Evolutionary conservation across 495 filamentous ascomycete genomes (phyloP), one percentile per base, ranked within the genome.

Genomic region (Hypomontagnella monticulosa): DNA sequence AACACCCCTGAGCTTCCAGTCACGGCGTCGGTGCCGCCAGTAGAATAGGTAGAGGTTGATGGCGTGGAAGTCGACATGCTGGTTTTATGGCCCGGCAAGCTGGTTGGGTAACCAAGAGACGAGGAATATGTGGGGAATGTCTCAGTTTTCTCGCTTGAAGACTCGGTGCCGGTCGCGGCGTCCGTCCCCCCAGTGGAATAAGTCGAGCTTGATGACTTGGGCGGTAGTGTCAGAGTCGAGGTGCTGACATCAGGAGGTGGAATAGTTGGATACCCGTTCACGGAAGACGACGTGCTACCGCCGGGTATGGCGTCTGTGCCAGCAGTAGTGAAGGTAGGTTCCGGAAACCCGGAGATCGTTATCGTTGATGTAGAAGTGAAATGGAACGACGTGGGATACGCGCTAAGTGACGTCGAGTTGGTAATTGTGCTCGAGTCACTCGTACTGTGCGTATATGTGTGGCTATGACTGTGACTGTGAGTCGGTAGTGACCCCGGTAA

Each of bases 11-110:
- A 50, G 10, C 67, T 54, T 4, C 32, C 58, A 4, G 71, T 66
- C 16, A 55, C 61, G 19, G 64, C 57, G n/a, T 56, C 64, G 2
- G 49, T 63, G 47, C 61, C 49, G 2, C 51, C 68, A 0, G 61
- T 63, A 1, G 63, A 60, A 33, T 38, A 62, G 11, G 43, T 34
- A 16, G 54, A 52, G 9, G 46, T 57, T 4, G 67, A 23, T n/a
- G 50, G 12, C 1, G 53, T 12, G 9, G 16, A 42, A 11, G 63
- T 67, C 11, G 52, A 8, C 11, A 54, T 62, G 40, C 42, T 38
- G 32, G 56, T 57, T 18, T 34, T 68, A 10, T 15, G 44, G 18
- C 10, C 18, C 11, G 55, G 34, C 5, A 30, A 11, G 38, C 30
- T 51, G 8, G 51, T 66, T 12, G 62, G 59, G 51, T 73, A 66